A percentile compares a stretch with the other conserved stretches of the same genome.
Evolutionary conservation across 2,329 filamentous ascomycete species (phyloP).

Genomic region (Trichothecium roseum): DNA sequence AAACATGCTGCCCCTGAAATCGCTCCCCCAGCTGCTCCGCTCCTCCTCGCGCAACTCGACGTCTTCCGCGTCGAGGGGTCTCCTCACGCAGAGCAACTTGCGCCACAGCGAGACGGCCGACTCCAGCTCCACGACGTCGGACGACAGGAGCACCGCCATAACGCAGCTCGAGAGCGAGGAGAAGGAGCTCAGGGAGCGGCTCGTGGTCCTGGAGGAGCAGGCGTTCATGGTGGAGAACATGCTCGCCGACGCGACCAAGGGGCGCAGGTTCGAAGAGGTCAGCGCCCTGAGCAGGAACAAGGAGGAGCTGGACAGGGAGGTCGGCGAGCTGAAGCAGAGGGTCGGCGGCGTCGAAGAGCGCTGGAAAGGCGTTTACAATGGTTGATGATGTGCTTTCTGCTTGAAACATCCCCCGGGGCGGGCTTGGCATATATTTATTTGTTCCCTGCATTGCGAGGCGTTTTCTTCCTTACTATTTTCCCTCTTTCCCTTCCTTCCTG

Average conservation of each 20-base stretch:
- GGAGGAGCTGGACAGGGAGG: slow-evolving; percentile 73
- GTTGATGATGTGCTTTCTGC: not conserved
- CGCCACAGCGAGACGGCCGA: slow-evolving; percentile 1
- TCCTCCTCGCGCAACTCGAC: slow-evolving; percentile 23
- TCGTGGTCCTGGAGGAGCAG: slow-evolving; percentile 85
- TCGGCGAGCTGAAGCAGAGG: slow-evolving; percentile 54
- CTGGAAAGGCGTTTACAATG: slow-evolving; percentile 41
- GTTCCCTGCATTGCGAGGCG: slow-evolving; percentile 6
- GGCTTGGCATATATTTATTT: not conserved
- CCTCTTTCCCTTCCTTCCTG: too few species aligned
- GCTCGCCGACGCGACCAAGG: slow-evolving; percentile 66
- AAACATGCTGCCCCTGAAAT: slow-evolving; percentile 82
- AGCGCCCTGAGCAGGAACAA: slow-evolving; percentile 67
- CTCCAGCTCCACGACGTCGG: slow-evolving; percentile 21
- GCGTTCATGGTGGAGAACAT: slow-evolving; percentile 81
- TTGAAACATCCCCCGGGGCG: not conserved
- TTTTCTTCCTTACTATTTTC: too few species aligned
- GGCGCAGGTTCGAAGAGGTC: slow-evolving; percentile 78
- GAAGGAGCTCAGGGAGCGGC: slow-evolving; percentile 65
- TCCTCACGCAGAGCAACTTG: slow-evolving; percentile 24
- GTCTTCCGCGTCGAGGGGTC: slow-evolving; percentile 16
- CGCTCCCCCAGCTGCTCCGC: slow-evolving; percentile 55
- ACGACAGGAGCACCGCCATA: slow-evolving; percentile 40
- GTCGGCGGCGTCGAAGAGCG: slow-evolving; percentile 54
- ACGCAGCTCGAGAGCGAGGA: slow-evolving; percentile 68